phyloP scores from a whole-genome alignment of 306 rosid genomes.

The Sophora flavescens region DNA sequence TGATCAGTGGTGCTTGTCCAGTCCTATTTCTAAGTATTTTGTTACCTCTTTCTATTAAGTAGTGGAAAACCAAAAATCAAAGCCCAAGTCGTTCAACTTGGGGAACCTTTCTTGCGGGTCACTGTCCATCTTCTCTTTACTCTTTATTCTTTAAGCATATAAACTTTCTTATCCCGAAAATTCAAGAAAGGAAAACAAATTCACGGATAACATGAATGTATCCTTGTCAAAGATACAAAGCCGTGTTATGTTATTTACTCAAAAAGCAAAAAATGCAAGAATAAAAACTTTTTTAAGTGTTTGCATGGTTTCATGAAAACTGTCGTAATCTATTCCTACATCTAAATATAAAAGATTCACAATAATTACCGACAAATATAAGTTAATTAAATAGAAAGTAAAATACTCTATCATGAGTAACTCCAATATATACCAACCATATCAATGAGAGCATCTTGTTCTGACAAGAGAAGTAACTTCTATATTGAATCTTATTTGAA shows the following conservation, averaged over 20 bases:
- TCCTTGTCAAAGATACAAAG: constrained; percentile 43
- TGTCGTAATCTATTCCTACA: not conserved
- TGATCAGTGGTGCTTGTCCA: not conserved
- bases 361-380: not conserved
- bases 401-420: too few relatives aligned
- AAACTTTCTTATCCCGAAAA: constrained; percentile 37
- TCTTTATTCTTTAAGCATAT: constrained; percentile 46
- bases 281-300: constrained; percentile 35
- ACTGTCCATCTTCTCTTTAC: constrained; percentile 44
- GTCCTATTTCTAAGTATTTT: not conserved
- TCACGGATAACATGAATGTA: constrained; percentile 28
- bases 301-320: not conserved
- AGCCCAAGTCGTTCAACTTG: constrained; percentile 30
- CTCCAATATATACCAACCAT: too few relatives aligned
- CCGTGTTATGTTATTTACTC: constrained; percentile 12
- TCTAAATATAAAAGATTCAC: not conserved
- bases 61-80: not conserved
- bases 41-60: not conserved
- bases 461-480: too few relatives aligned
- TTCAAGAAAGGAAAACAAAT: constrained; percentile 28
- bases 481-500: too few relatives aligned
- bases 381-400: not conserved
- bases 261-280: not conserved
- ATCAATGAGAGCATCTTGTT: too few relatives aligned
- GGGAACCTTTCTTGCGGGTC: constrained; percentile 53